Evolutionary conservation across 768 basidiomycete species (phyloP).

Genomic region (Boletus fagicola): DNA sequence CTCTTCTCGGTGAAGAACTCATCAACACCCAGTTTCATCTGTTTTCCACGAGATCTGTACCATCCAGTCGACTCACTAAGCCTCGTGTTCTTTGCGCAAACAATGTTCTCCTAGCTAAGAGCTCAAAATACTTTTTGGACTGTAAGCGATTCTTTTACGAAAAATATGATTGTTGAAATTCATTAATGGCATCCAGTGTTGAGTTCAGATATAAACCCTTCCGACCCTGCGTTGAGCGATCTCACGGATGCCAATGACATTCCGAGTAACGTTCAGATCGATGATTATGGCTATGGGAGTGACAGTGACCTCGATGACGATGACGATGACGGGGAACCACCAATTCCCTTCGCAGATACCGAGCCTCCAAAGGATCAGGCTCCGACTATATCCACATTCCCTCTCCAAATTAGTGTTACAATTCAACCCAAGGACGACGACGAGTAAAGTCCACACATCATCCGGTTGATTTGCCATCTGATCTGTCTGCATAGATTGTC

Average conservation of each 20-base stretch:
- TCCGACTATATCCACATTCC: background rate
- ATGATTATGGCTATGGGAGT: constrained; percentile 1
- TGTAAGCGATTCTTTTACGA: constrained; percentile 12
- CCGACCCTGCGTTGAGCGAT: constrained; percentile 13
- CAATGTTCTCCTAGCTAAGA: constrained; percentile 24
- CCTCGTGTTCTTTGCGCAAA: constrained; percentile 31
- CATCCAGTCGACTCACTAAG: constrained; percentile 7
- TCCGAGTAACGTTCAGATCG: constrained; percentile 5
- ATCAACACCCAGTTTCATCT: constrained; percentile 33
- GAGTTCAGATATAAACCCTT: constrained; percentile 2
- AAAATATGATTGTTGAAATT: background rate
- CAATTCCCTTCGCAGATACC: background rate
- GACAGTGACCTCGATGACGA: constrained; percentile 37
- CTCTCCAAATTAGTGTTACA: background rate
- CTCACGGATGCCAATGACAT: constrained; percentile 10
- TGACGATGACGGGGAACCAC: constrained; percentile 22
- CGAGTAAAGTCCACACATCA: background rate
- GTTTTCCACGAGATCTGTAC: constrained; percentile 17
- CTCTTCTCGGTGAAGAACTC: constrained; percentile 28
- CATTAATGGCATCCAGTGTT: constrained; percentile 8
- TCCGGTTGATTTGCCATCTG: background rate
- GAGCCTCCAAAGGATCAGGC: background rate
- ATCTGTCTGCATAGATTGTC: constrained; percentile 9
- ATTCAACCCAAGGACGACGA: constrained; percentile 10
- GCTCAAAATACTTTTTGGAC: too few species aligned